phyloP scores from a whole-genome alignment of 768 basidiomycete species.

The Infundibulicybe gibba region DNA sequence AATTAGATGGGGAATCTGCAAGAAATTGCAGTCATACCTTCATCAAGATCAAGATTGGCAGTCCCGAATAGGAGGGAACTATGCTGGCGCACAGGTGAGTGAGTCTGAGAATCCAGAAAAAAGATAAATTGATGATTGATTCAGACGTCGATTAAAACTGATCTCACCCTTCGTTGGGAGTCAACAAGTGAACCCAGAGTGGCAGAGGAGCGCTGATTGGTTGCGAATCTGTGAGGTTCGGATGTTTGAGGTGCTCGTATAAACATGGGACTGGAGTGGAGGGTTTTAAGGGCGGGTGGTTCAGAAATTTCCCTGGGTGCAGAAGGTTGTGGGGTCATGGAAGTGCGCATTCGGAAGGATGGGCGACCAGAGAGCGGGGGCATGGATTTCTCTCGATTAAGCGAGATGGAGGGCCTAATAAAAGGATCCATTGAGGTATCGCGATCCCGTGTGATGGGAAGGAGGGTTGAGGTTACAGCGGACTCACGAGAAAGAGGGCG shows the following conservation, averaged over 20 bases:
- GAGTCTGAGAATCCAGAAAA: slow-evolving; percentile 27
- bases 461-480: slow-evolving; percentile 38
- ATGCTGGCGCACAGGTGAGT: slow-evolving; percentile 49
- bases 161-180: slow-evolving; percentile 51
- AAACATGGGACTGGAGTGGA: slow-evolving; percentile 66
- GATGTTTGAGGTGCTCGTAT: slow-evolving; percentile 51
- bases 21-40: slow-evolving; percentile 17
- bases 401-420: slow-evolving; percentile 16
- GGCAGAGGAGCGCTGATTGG: slow-evolving; percentile 30
- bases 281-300: slow-evolving; percentile 61
- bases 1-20: slow-evolving; percentile 1
- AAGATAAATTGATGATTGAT: slow-evolving; percentile 3
- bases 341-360: slow-evolving; percentile 61
- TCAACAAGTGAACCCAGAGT: slow-evolving; percentile 62
- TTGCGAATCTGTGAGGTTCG: slow-evolving; percentile 19
- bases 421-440: slow-evolving; percentile 35
- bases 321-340: slow-evolving; percentile 65
- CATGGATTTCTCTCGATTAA: slow-evolving; percentile 39
- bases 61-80: slow-evolving; percentile 47
- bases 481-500: slow-evolving; percentile 32
- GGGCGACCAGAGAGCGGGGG: slow-evolving; percentile 43
- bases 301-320: slow-evolving; percentile 52
- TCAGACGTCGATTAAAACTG: slow-evolving; percentile 1
- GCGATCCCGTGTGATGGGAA: slow-evolving; percentile 24
- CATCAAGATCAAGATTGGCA: slow-evolving; percentile 24